Evolutionary conservation across 2,329 filamentous ascomycete species (phyloP).

Genomic region (Alternaria ethzedia): DNA sequence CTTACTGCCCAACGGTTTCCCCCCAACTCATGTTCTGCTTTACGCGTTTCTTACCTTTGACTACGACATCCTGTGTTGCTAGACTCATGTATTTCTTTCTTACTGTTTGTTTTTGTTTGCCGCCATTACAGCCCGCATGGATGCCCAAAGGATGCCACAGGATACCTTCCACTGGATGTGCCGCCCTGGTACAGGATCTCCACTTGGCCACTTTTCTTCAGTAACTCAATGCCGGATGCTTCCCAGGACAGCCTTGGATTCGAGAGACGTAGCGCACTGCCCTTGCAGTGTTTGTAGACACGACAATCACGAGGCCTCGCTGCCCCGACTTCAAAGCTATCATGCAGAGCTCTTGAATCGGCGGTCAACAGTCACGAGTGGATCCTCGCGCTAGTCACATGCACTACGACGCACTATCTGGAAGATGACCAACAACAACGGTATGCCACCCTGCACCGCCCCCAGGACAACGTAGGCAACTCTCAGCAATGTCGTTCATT

Average conservation of each 20-base stretch:
- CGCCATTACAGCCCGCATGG: conserved; percentile 43
- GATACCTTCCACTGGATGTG: conserved; percentile 22
- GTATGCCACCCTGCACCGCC: conserved; percentile 21
- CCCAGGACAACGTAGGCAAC: conserved; percentile 30
- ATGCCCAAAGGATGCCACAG: conserved; percentile 30
- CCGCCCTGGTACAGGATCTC: conserved; percentile 22
- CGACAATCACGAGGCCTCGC: conserved; percentile 30
- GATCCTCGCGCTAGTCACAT: conserved; percentile 26
- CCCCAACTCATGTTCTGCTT: conserved; percentile 33
- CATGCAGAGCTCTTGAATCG: conserved; percentile 34
- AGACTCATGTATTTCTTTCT: conserved; percentile 36
- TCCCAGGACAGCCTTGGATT: conserved; percentile 11
- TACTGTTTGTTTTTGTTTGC: conserved; percentile 27
- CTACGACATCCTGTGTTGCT: conserved; percentile 30
- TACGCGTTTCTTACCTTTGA: conserved; percentile 21
- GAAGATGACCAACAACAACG: conserved; percentile 18
- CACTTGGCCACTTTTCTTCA: conserved; percentile 30
- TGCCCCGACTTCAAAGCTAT: conserved; percentile 35
- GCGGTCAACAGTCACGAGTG: conserved; percentile 32
- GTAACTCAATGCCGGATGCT: conserved; percentile 14
- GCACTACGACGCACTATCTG: conserved; percentile 25
- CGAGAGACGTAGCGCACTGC: conserved; percentile 26
- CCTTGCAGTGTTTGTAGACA: conserved; percentile 37
- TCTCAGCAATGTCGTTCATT: conserved; percentile 34
- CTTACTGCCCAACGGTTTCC: conserved; percentile 51